A percentile compares a stretch with the other conserved stretches of the same genome.
Conservation (phyloP, 2,329 filamentous ascomycete genomes). For the Dactylellina drechsleri region DNA sequence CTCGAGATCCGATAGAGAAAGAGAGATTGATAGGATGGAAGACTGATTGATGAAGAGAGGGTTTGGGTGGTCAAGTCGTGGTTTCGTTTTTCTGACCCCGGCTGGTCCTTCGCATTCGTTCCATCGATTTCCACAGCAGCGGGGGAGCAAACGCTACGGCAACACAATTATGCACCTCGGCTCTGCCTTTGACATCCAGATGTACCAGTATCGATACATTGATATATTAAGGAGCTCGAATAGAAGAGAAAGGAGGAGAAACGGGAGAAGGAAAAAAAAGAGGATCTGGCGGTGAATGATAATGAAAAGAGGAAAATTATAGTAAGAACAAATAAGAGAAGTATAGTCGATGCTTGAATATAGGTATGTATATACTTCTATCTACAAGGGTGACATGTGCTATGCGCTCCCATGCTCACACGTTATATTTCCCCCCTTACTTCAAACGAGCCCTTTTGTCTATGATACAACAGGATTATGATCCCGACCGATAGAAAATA, state of each 20-base stretch:
- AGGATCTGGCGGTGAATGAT: background rate
- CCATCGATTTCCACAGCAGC: slow-evolving; percentile 44
- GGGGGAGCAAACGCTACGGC: slow-evolving; percentile 35
- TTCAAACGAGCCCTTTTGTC: background rate
- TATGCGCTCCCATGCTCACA: slow-evolving; percentile 1
- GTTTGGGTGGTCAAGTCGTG: slow-evolving; percentile 5
- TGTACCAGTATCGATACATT: no score
- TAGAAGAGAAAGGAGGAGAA: no score
- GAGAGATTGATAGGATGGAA: background rate
- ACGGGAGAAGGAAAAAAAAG: no score
- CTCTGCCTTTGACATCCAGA: background rate
- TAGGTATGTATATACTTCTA: slow-evolving; percentile 8
- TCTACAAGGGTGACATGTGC: slow-evolving; percentile 22
- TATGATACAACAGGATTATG: slow-evolving; percentile 11
- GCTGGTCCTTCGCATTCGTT: slow-evolving; percentile 26
- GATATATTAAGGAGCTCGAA: no score
- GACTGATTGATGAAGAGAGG: slow-evolving; percentile 10
- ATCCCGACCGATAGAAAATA: background rate
- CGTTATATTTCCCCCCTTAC: no score
- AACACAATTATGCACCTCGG: background rate
- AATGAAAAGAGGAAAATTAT: background rate
- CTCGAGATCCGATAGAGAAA: background rate
- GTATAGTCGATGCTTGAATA: background rate
- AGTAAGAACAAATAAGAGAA: background rate
- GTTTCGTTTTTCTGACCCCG: slow-evolving; percentile 10